Evolutionary conservation across 495 filamentous ascomycete species (phyloP).

Genomic region (Cudoniella acicularis): DNA sequence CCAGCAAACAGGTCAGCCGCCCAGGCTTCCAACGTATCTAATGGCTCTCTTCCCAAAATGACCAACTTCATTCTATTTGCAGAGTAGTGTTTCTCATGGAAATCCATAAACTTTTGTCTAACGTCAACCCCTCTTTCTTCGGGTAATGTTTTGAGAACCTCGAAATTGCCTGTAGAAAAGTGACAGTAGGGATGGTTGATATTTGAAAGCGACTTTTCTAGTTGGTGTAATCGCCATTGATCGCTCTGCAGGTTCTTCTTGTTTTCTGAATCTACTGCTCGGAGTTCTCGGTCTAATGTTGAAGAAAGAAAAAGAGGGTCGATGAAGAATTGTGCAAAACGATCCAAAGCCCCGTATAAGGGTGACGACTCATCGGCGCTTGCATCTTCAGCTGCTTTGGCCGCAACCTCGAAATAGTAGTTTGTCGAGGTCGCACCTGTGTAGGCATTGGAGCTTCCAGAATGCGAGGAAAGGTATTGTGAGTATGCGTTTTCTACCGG

Average conservation of each 20-base stretch:
- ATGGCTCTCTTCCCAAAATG: constrained; percentile 79
- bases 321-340: constrained; percentile 98
- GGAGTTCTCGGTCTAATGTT: constrained; percentile 87
- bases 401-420: constrained; percentile 95
- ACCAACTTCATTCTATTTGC: constrained; percentile 96
- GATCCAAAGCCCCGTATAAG: constrained; percentile 84
- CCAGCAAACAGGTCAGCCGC: constrained; percentile 79
- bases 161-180: constrained; percentile 91
- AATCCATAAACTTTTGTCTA: constrained; percentile 89
- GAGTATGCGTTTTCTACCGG: constrained; percentile 95
- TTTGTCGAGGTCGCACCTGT: constrained; percentile 93
- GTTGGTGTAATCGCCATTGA: constrained; percentile 85
- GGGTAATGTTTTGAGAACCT: constrained; percentile 83
- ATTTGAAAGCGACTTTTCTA: constrained; percentile 88
- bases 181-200: constrained; percentile 89
- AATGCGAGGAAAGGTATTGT: constrained; percentile 84
- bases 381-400: constrained; percentile 53
- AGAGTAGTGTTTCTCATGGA: constrained; percentile 66
- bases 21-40: constrained; percentile 88
- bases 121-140: constrained; percentile 81
- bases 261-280: constrained; percentile 95
- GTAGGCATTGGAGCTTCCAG: constrained; percentile 91
- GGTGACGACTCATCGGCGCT: constrained; percentile 52
- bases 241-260: constrained; percentile 99
- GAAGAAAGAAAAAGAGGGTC: constrained; percentile 84